Evolutionary conservation across 139 green algal species (phyloP).

Genomic region (Tetradesmus lagerheimii): DNA sequence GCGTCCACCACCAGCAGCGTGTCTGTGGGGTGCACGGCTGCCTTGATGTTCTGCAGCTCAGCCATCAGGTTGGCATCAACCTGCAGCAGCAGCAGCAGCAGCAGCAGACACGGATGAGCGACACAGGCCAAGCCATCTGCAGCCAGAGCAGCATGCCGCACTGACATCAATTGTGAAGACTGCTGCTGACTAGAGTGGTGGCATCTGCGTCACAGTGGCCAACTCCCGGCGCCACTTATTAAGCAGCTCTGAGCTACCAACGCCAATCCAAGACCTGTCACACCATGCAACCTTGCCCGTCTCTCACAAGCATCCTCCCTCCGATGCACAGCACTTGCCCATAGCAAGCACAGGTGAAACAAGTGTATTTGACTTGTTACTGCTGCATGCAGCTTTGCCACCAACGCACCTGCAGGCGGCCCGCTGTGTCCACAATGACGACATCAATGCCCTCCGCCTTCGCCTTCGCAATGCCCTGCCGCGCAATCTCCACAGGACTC

Average conservation of each 20-base stretch:
- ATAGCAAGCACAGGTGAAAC: background rate
- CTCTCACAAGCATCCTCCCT: no score
- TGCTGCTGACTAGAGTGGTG: no score
- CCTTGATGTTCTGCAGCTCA: slow-evolving; percentile 90
- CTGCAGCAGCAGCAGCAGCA: slow-evolving; percentile 52
- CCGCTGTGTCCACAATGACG: slow-evolving; percentile 98
- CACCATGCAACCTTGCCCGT: no score
- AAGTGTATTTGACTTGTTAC: background rate
- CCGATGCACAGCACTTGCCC: no score
- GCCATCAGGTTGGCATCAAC: slow-evolving; percentile 94
- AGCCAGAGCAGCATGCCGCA: background rate
- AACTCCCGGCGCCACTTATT: no score
- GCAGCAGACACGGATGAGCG: background rate
- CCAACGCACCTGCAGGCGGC: slow-evolving; percentile 84
- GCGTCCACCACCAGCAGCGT: slow-evolving; percentile 98
- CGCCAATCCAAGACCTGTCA: no score
- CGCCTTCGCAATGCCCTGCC: slow-evolving; percentile 80
- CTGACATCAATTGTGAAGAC: background rate
- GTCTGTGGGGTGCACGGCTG: slow-evolving; percentile 86
- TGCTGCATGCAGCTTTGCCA: background rate
- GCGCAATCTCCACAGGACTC: slow-evolving; percentile 64
- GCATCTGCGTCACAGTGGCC: no score
- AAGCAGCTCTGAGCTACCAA: background rate
- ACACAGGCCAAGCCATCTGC: background rate
- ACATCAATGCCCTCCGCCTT: slow-evolving; percentile 78